phyloP scores from a whole-genome alignment of 257 asterid genomes.

The Nicotiana paniculata region DNA sequence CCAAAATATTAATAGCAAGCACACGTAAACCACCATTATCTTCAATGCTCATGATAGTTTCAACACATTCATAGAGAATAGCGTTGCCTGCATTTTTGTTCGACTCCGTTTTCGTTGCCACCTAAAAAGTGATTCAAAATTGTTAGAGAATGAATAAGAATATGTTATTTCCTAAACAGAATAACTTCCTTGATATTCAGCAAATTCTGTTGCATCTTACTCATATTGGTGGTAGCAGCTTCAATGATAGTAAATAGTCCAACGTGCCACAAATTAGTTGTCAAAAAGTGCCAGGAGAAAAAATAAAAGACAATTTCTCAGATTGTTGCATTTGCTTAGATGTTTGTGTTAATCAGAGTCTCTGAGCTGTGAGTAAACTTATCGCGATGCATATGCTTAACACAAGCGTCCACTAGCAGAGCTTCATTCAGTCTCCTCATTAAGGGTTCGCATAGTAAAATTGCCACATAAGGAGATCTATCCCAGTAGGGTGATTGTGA shows the following conservation, averaged over 20 bases:
- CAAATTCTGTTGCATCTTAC: neutral
- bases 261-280: neutral
- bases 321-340: neutral
- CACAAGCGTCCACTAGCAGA: neutral
- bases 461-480: neutral
- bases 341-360: neutral
- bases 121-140: constrained; percentile 39
- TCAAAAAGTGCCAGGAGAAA: neutral
- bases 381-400: neutral
- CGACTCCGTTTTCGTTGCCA: constrained; percentile 97
- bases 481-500: neutral
- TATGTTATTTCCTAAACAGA: neutral
- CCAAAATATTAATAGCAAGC: constrained; percentile 93
- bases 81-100: constrained; percentile 96
- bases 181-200: neutral
- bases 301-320: neutral
- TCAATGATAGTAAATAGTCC: neutral
- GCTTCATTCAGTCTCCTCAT: neutral
- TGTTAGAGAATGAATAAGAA: constrained; percentile 1
- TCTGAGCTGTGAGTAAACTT: neutral
- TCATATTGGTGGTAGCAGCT: neutral
- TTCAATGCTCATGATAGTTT: constrained; percentile 84
- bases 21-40: constrained; percentile 94
- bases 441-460: neutral
- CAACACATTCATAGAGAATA: constrained; percentile 94